Evolutionary conservation across 441 rosid genomes (phyloP).

Genomic region (Pelargonium hybrid): DNA sequence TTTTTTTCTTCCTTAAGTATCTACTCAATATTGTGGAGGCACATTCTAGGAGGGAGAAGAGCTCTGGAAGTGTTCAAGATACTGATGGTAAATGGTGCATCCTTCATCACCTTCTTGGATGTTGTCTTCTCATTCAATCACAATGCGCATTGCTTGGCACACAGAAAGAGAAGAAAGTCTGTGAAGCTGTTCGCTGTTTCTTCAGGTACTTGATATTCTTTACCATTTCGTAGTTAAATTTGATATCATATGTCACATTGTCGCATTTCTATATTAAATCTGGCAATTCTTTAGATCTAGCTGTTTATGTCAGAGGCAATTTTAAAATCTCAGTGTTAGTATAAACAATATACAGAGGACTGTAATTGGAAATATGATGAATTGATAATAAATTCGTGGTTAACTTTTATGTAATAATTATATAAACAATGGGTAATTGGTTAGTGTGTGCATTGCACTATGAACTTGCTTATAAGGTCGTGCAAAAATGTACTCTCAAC

Average conservation of each 20-base stretch:
- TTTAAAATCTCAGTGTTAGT: background rate
- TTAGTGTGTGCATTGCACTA: no score
- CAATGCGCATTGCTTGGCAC: slow-evolving; percentile 47
- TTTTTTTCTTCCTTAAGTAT: slow-evolving; percentile 27
- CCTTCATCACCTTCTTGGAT: slow-evolving; percentile 89
- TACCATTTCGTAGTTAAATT: slow-evolving; percentile 10
- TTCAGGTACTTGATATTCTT: slow-evolving; percentile 48
- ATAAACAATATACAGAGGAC: background rate
- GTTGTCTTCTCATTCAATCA: slow-evolving; percentile 82
- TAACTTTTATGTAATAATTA: background rate
- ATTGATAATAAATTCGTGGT: background rate
- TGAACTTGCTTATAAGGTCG: no score
- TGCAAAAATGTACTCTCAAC: no score
- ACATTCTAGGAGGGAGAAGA: slow-evolving; percentile 58
- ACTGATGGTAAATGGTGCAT: slow-evolving; percentile 69
- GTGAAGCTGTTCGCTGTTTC: slow-evolving; percentile 78
- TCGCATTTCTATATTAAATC: background rate
- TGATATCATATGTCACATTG: slow-evolving; percentile 1
- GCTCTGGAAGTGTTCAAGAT: slow-evolving; percentile 65
- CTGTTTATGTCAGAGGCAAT: background rate
- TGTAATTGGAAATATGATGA: no score
- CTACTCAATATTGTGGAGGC: slow-evolving; percentile 67
- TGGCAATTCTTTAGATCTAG: background rate
- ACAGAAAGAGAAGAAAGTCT: slow-evolving; percentile 58
- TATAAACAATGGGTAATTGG: no score